phyloP scores from a whole-genome alignment of 1,284 basidiomycete genomes.

The Boletus smithii region DNA sequence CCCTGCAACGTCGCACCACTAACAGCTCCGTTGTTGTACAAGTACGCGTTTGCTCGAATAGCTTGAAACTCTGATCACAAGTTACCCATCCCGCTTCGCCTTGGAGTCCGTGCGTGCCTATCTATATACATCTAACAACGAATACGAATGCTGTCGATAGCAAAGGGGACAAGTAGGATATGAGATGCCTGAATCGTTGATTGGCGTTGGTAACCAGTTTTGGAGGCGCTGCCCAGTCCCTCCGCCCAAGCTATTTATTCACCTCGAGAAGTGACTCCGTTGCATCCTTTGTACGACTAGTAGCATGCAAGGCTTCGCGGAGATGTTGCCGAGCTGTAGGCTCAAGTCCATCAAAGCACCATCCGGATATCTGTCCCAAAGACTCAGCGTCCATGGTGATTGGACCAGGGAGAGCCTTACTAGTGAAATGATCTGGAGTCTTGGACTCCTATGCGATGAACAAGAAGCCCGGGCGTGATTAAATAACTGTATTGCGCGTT shows the following conservation, averaged over 20 bases:
- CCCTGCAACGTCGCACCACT: too few species aligned
- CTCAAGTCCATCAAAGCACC: slow-evolving; percentile 2
- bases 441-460: background rate
- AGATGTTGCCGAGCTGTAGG: background rate
- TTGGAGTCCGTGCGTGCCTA: too few species aligned
- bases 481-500: slow-evolving; percentile 3
- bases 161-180: too few species aligned
- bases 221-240: too few species aligned
- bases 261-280: background rate
- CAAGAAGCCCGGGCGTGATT: background rate
- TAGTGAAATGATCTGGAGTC: slow-evolving; percentile 1
- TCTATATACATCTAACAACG: too few species aligned
- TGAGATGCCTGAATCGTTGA: too few species aligned
- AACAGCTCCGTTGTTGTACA: too few species aligned
- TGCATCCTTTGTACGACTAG: background rate
- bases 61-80: too few species aligned
- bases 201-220: too few species aligned
- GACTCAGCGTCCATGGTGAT: background rate
- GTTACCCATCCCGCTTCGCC: too few species aligned
- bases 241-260: background rate
- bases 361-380: slow-evolving; percentile 2
- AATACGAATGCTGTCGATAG: too few species aligned
- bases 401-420: background rate
- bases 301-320: background rate
- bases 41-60: too few species aligned